Conservation (phyloP, 139 green algal genomes). For the Pleodorina starrii region DNA sequence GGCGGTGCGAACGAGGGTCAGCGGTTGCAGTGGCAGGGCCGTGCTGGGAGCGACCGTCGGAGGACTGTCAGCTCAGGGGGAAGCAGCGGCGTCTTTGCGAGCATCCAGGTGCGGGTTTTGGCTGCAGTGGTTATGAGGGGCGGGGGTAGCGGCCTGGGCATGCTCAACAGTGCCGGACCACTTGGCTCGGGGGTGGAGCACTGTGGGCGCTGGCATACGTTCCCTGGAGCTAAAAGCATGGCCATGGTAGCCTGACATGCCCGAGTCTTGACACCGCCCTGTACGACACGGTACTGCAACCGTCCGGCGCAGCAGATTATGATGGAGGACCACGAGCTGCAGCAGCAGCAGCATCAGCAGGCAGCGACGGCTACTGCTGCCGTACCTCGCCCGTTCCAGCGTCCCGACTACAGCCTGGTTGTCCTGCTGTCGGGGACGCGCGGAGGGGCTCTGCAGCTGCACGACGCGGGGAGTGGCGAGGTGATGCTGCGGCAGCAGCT, state of each 20-base stretch:
- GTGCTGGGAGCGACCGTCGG: neutral
- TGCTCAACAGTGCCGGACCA: too few species aligned
- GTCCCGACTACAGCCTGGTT: slow-evolving; percentile 11
- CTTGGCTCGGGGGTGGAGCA: too few species aligned
- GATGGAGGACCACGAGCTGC: slow-evolving; percentile 14
- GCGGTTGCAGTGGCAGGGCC: neutral
- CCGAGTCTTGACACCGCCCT: too few species aligned
- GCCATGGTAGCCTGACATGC: too few species aligned
- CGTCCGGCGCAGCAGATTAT: slow-evolving; percentile 26
- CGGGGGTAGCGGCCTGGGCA: too few species aligned
- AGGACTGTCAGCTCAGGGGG: neutral
- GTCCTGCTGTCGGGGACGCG: slow-evolving; percentile 74
- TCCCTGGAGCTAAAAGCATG: too few species aligned
- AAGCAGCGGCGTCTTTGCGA: neutral
- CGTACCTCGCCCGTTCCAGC: neutral
- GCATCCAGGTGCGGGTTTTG: slow-evolving; percentile 42
- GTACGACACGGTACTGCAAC: too few species aligned
- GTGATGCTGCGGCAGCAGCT: slow-evolving; percentile 74
- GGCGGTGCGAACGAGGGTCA: neutral
- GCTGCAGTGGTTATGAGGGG: too few species aligned
- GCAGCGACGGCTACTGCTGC: neutral
- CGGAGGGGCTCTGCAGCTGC: slow-evolving; percentile 73
- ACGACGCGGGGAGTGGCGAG: slow-evolving; percentile 45
- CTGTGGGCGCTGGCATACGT: too few species aligned
- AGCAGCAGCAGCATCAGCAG: neutral